phyloP scores from a whole-genome alignment of 169 alveolate genomes.

The Neospora caninum region DNA sequence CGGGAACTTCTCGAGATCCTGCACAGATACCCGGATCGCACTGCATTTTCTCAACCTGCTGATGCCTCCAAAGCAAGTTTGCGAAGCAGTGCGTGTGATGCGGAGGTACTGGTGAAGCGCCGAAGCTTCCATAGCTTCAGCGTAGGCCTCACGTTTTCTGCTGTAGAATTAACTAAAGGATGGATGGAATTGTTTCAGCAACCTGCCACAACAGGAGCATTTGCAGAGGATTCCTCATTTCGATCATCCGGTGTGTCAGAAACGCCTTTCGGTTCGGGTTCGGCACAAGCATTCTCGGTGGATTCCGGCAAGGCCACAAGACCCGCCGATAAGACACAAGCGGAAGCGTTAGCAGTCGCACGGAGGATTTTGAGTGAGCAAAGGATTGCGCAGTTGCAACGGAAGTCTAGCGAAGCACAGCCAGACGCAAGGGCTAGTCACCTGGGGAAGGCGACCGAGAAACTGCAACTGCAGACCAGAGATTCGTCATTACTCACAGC shows the following conservation, averaged over 20 bases:
- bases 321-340: not conserved
- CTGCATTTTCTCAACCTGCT: not conserved
- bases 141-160: not conserved
- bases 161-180: not conserved
- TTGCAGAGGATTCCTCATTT: not conserved
- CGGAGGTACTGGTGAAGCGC: not conserved
- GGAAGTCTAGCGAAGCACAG: not conserved
- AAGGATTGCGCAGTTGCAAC: not conserved
- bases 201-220: not conserved
- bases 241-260: not conserved
- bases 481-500: not conserved
- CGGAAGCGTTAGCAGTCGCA: not conserved
- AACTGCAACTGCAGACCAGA: not conserved
- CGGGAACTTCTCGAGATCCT: slow-evolving; percentile 17
- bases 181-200: not conserved
- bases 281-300: not conserved
- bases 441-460: not conserved
- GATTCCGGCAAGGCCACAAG: not conserved
- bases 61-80: not conserved
- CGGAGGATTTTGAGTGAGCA: not conserved
- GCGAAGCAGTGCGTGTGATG: not conserved
- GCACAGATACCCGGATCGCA: not conserved
- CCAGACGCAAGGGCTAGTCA: not conserved
- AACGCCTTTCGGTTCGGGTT: not conserved
- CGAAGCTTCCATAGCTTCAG: not conserved